Percentiles rank a stretch among this genome's conserved stretches.
phyloP scores from a whole-genome alignment of 305 asterid genomes.

The Solanum hybrid region DNA sequence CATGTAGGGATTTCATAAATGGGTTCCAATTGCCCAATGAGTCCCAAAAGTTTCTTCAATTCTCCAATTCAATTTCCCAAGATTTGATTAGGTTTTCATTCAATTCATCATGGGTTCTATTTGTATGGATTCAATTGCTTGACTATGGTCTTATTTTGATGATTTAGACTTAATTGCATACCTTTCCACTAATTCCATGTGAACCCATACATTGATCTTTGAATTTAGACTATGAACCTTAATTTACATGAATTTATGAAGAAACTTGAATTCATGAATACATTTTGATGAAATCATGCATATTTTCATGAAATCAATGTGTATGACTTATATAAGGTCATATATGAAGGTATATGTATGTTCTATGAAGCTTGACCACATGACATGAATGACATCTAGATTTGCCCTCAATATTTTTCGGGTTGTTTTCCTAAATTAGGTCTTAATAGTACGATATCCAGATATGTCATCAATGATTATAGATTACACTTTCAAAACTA shows the following conservation, averaged over 20 bases:
- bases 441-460: background rate
- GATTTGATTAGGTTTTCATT: background rate
- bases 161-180: background rate
- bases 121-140: background rate
- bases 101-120: background rate
- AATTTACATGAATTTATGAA: background rate
- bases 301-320: background rate
- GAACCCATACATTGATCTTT: background rate
- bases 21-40: background rate
- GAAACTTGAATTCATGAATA: background rate
- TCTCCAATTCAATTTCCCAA: background rate
- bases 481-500: background rate
- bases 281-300: background rate
- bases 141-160: background rate
- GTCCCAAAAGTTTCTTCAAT: background rate
- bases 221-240: background rate
- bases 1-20: background rate
- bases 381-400: background rate
- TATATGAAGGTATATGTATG: background rate
- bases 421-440: background rate
- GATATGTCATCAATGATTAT: background rate
- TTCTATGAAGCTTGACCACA: background rate
- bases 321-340: background rate
- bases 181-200: background rate
- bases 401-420: background rate